Evolutionary conservation across 148 eudicot genomes (phyloP).

Genomic region (Fagopyrum tataricum): DNA sequence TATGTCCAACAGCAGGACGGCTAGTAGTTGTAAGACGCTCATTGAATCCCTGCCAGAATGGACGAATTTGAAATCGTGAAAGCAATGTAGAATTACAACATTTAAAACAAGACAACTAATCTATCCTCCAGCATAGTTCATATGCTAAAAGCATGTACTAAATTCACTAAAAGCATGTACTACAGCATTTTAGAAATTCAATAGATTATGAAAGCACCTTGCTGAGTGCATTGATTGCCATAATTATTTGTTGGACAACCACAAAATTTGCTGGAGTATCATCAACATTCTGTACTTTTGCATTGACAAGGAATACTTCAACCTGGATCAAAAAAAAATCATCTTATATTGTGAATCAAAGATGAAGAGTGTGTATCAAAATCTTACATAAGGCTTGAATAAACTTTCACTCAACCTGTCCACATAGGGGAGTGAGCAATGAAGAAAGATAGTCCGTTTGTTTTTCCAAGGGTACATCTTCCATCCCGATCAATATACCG

Average conservation of each 20-base stretch:
- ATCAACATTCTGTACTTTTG: constrained; percentile 46
- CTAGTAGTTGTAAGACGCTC: constrained; percentile 90
- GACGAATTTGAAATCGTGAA: constrained; percentile 10
- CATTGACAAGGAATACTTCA: constrained; percentile 48
- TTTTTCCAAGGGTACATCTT: constrained; percentile 73
- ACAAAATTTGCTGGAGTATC: constrained; percentile 44
- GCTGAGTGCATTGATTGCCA: constrained; percentile 97
- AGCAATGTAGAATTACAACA: not conserved
- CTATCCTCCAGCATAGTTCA: not conserved
- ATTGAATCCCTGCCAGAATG: constrained; percentile 68
- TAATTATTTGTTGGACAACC: constrained; percentile 71
- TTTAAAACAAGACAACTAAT: not conserved
- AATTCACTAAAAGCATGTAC: not conserved
- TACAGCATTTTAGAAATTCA: not conserved
- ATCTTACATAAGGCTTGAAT: not conserved
- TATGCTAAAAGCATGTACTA: not conserved
- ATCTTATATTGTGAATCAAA: constrained; percentile 3
- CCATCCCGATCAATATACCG: constrained; percentile 95
- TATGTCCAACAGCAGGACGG: constrained; percentile 88
- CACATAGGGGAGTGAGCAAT: constrained; percentile 86
- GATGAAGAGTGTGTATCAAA: not conserved
- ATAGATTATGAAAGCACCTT: constrained; percentile 44
- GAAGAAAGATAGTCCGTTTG: constrained; percentile 78
- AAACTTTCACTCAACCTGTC: constrained; percentile 51
- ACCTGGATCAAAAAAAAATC: constrained; percentile 40